Conservation (phyloP, 129 eudicot genomes). For the Flaveria linearis region DNA sequence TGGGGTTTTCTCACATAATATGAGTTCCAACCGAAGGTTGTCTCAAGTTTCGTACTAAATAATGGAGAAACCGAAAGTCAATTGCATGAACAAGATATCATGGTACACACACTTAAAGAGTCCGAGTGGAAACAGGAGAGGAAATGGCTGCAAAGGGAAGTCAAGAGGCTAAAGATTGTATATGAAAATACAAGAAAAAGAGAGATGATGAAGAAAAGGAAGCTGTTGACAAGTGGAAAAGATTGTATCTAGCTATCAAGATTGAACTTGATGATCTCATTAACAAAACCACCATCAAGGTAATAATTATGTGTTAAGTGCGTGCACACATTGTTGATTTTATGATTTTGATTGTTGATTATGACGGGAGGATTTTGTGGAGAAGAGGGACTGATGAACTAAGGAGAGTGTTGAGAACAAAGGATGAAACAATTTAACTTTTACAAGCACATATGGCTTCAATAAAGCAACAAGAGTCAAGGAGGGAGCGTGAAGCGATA, state of each 20-base stretch:
- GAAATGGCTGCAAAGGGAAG: constrained; percentile 53
- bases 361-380: not conserved
- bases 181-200: constrained; percentile 31
- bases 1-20: too few species aligned
- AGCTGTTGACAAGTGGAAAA: constrained; percentile 53
- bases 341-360: not conserved
- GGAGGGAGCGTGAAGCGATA: constrained; percentile 73
- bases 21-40: too few species aligned
- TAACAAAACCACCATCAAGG: constrained; percentile 65
- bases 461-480: constrained; percentile 49
- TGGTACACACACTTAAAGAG: constrained; percentile 61
- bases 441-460: constrained; percentile 55
- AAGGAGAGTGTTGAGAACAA: constrained; percentile 48
- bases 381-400: not conserved
- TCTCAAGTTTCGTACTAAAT: too few species aligned
- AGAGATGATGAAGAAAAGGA: constrained; percentile 31
- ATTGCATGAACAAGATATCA: constrained; percentile 58
- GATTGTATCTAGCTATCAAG: constrained; percentile 76
- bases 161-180: constrained; percentile 45
- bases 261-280: constrained; percentile 86
- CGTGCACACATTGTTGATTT: not conserved
- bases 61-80: constrained; percentile 50
- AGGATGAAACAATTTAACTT: constrained; percentile 58
- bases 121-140: constrained; percentile 75
- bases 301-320: constrained; percentile 3